These are phyloP conservation scores for Globisporangium nodosum DNA, from an alignment of 352 stramenopile species.

Conservation along the genomic window DNA sequence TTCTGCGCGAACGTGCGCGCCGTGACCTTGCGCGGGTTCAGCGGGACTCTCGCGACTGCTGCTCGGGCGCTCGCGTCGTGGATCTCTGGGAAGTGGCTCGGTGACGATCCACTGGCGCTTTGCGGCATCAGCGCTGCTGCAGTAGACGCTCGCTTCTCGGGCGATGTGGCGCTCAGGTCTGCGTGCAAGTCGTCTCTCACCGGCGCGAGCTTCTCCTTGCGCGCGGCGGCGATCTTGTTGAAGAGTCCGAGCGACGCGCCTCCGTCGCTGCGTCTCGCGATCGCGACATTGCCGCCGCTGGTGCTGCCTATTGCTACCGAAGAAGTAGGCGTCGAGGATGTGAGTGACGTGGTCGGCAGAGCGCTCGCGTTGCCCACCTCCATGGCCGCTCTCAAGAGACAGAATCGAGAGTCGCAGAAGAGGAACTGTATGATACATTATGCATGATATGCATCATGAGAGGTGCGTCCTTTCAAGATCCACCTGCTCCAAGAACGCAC, in stretches of 20 bases:
- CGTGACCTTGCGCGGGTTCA: slow-evolving; percentile 28
- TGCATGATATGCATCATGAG: too few relatives aligned
- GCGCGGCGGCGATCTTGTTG: slow-evolving; percentile 66
- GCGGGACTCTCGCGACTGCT: slow-evolving; percentile 1
- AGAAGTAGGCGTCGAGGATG: neutral
- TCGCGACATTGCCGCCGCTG: neutral
- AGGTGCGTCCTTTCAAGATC: neutral
- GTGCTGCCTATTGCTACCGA: neutral
- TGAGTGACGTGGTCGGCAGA: neutral
- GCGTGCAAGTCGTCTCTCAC: slow-evolving; percentile 4
- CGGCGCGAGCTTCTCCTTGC: slow-evolving; percentile 57
- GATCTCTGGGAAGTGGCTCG: slow-evolving; percentile 52
- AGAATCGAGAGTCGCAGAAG: too few relatives aligned
- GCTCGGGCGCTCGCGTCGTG: slow-evolving; percentile 16
- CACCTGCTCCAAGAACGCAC: neutral
- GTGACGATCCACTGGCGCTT: neutral
- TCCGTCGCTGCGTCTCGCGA: slow-evolving; percentile 16
- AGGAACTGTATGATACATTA: too few relatives aligned
- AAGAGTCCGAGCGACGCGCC: slow-evolving; percentile 61
- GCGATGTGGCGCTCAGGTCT: neutral
- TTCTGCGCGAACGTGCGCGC: slow-evolving; percentile 35
- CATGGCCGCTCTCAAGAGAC: too few relatives aligned
- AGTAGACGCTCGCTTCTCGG: slow-evolving; percentile 1
- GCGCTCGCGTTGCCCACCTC: neutral
- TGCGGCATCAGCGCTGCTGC: neutral